Evolutionary conservation across 257 asterid species (phyloP).

Genomic region (Penstemon eatonii): DNA sequence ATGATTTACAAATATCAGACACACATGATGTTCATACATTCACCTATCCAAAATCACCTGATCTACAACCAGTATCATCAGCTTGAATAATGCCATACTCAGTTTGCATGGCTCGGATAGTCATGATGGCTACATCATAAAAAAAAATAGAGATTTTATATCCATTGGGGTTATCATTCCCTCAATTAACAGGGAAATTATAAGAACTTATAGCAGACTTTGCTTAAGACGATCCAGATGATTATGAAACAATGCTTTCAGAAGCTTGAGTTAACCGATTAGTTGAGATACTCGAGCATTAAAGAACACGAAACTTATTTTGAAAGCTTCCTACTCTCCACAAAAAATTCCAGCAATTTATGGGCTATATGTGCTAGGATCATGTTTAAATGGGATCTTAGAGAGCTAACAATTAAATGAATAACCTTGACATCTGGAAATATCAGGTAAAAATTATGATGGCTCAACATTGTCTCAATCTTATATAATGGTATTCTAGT

Average conservation of each 20-base stretch:
- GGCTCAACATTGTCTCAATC: too few species aligned
- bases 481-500: too few species aligned
- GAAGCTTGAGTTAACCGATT: not conserved
- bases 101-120: not conserved
- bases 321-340: too few species aligned
- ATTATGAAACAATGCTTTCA: not conserved
- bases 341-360: too few species aligned
- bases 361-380: not conserved
- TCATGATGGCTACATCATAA: not conserved
- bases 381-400: not conserved
- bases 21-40: not conserved
- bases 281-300: not conserved
- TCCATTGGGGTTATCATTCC: too few species aligned
- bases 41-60: not conserved
- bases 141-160: not conserved
- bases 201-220: not conserved
- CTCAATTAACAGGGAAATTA: not conserved
- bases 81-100: not conserved
- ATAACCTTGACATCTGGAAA: not conserved
- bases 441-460: too few species aligned
- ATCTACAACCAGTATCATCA: not conserved
- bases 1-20: not conserved
- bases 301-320: not conserved
- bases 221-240: not conserved
- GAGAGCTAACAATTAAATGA: not conserved